phyloP scores from a whole-genome alignment of 768 basidiomycete species.

The Tylopilus intermedius region DNA sequence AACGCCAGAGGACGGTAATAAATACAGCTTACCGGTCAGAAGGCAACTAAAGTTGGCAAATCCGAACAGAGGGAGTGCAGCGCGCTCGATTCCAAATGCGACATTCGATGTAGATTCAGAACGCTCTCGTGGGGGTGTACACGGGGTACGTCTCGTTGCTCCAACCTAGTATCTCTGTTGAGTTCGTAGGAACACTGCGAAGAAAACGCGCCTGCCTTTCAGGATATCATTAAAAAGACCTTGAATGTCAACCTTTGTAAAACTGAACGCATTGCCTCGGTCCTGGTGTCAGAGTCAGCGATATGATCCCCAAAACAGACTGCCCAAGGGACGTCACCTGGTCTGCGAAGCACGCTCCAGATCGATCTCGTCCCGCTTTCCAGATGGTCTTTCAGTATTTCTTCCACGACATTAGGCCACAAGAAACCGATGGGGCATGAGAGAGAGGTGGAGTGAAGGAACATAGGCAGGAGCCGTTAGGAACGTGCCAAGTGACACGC shows the following conservation, averaged over 20 bases:
- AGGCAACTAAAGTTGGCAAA: conserved; percentile 42
- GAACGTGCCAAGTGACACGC: neutral
- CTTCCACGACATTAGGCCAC: conserved; percentile 8
- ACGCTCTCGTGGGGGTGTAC: conserved; percentile 17
- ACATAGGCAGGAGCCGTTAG: conserved; percentile 19
- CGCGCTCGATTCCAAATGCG: conserved; percentile 40
- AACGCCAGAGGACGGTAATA: neutral
- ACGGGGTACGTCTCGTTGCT: conserved; percentile 25
- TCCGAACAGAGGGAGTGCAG: conserved; percentile 42
- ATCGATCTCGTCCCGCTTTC: conserved; percentile 5
- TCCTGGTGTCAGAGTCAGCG: conserved; percentile 12
- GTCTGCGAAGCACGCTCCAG: conserved; percentile 18
- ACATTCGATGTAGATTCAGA: neutral
- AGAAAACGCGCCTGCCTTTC: conserved; percentile 9
- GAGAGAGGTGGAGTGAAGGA: conserved; percentile 8
- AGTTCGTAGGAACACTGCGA: neutral
- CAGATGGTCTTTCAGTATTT: conserved; percentile 12
- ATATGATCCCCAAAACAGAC: conserved; percentile 19
- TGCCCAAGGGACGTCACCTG: conserved; percentile 16
- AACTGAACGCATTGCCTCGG: conserved; percentile 8
- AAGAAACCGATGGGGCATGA: conserved; percentile 20
- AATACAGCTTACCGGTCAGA: conserved; percentile 32
- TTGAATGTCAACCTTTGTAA: conserved; percentile 14
- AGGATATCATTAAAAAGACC: conserved; percentile 19
- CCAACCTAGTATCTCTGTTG: conserved; percentile 14